These are phyloP conservation scores for Mucor ambiguus DNA, from an alignment of 371 early-diverging fungal species.

Conservation along the genomic window DNA sequence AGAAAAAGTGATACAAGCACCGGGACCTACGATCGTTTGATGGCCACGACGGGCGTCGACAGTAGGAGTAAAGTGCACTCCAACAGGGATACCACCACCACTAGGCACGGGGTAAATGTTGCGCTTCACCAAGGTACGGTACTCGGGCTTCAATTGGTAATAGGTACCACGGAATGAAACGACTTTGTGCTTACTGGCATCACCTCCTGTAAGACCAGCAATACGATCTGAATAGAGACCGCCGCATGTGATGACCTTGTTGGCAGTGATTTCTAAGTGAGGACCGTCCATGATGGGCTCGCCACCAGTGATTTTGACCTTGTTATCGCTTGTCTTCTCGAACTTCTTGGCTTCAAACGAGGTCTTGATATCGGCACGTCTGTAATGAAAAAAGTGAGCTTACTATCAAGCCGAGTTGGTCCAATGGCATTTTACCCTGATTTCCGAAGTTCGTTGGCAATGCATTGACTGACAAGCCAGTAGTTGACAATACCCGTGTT, in stretches of 20 bases:
- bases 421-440: constrained; percentile 25
- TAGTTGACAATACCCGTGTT: constrained; percentile 48
- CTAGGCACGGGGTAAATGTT: constrained; percentile 50
- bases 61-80: constrained; percentile 48
- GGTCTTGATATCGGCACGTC: constrained; percentile 46
- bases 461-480: constrained; percentile 37
- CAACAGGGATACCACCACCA: constrained; percentile 47
- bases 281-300: constrained; percentile 40
- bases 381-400: constrained; percentile 1
- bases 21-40: constrained; percentile 49
- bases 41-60: constrained; percentile 43
- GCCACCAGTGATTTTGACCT: constrained; percentile 33
- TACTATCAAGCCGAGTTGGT: not conserved
- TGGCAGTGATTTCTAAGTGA: constrained; percentile 26
- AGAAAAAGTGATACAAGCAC: constrained; percentile 48
- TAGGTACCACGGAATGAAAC: constrained; percentile 46
- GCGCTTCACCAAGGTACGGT: constrained; percentile 33
- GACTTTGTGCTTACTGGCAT: constrained; percentile 27
- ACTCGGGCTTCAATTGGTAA: constrained; percentile 45
- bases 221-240: constrained; percentile 45
- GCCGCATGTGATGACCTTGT: constrained; percentile 45
- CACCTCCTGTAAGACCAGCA: constrained; percentile 37
- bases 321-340: constrained; percentile 24
- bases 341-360: constrained; percentile 41
- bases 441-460: constrained; percentile 34